These are phyloP conservation scores for Saturnispora sekii DNA, from an alignment of 805 yeast species.

Conservation along the genomic window DNA sequence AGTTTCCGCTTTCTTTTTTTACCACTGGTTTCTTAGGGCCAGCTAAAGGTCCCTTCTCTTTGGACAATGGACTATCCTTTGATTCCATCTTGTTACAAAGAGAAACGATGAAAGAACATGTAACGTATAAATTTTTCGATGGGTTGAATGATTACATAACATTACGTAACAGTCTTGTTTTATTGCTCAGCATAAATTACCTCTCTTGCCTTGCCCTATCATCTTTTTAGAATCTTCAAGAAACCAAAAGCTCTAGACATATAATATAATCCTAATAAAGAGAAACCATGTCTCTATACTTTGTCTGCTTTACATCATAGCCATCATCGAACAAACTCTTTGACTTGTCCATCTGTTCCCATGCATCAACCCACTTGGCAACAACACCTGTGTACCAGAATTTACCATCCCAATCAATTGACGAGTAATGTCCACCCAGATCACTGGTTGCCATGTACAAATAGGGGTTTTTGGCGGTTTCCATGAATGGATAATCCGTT, in stretches of 20 bases:
- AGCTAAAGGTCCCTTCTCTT: too few species aligned
- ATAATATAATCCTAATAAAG: not conserved
- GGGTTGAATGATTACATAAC: too few species aligned
- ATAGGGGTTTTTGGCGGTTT: conserved; percentile 47
- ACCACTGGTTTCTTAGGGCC: too few species aligned
- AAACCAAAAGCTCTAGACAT: not conserved
- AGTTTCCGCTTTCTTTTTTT: too few species aligned
- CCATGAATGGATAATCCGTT: conserved; percentile 41
- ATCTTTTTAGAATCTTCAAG: too few species aligned
- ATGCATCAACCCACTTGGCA: conserved; percentile 31
- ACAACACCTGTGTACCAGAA: conserved; percentile 41
- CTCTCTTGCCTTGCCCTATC: too few species aligned
- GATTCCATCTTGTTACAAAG: too few species aligned
- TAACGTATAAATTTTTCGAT: too few species aligned
- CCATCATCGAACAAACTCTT: conserved; percentile 14
- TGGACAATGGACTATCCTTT: too few species aligned
- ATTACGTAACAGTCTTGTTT: too few species aligned
- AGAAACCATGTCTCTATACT: conserved; percentile 12
- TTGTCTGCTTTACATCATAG: conserved; percentile 13
- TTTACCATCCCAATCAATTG: conserved; percentile 32
- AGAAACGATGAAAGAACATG: too few species aligned
- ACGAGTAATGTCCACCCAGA: conserved; percentile 65
- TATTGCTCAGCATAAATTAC: too few species aligned
- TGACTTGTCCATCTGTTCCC: conserved; percentile 19
- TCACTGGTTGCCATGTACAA: conserved; percentile 47